Conservation (phyloP, 306 rosid species). For the Alnus rubra region DNA sequence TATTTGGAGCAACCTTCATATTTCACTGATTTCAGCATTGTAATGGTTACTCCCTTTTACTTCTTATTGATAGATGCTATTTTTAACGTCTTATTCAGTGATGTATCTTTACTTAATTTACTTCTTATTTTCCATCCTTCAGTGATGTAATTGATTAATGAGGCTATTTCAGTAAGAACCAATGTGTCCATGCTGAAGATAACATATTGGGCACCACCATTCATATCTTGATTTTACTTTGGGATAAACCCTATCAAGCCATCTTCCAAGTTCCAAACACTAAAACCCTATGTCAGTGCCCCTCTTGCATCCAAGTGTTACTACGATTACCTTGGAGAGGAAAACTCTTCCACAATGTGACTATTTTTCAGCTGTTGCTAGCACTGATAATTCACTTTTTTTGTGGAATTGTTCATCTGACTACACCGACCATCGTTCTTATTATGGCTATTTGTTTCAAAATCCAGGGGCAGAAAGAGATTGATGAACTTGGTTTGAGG, state of each 20-base stretch:
- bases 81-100: background rate
- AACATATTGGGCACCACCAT: background rate
- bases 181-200: too few relatives aligned
- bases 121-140: background rate
- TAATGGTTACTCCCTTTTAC: background rate
- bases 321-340: constrained; percentile 4
- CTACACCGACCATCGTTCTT: background rate
- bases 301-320: background rate
- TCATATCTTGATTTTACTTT: background rate
- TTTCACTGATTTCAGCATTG: background rate
- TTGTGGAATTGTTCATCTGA: background rate
- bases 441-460: constrained; percentile 3
- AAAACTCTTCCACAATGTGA: background rate
- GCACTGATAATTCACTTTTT: background rate
- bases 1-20: background rate
- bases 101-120: background rate
- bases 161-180: background rate
- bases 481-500: constrained; percentile 38
- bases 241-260: background rate
- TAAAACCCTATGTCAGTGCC: background rate
- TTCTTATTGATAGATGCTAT: background rate
- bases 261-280: background rate
- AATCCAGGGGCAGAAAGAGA: constrained; percentile 47
- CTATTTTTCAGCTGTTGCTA: background rate
- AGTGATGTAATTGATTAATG: background rate